phyloP scores from a whole-genome alignment of 106 monocot species.

The Dendrobium chrysotoxum region DNA sequence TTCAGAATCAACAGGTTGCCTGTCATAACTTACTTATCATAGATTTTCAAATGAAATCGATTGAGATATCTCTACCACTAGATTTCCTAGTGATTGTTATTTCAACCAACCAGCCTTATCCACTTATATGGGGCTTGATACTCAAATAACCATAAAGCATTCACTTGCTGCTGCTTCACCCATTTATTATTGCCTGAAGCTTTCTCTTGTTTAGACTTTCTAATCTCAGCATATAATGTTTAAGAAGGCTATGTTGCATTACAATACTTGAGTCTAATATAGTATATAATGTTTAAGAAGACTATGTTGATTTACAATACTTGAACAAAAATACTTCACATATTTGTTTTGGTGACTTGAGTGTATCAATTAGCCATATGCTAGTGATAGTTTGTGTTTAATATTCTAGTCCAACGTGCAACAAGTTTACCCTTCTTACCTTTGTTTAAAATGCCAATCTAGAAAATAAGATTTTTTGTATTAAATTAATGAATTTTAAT shows the following conservation, averaged over 20 bases:
- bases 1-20: slow-evolving; percentile 93
- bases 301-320: background rate
- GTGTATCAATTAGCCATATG: no score
- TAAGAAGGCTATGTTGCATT: background rate
- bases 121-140: background rate
- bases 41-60: background rate
- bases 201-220: background rate
- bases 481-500: background rate
- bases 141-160: background rate
- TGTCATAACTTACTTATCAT: background rate
- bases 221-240: background rate
- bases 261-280: background rate
- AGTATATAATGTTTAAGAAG: background rate
- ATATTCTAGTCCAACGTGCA: no score
- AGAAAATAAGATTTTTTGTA: background rate
- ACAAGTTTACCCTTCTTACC: no score
- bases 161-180: background rate
- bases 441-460: no score
- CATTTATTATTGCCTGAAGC: background rate
- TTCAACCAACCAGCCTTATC: background rate
- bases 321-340: background rate
- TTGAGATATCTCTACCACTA: background rate
- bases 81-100: background rate
- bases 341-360: background rate
- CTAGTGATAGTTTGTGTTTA: no score